Base-by-base conservation (phyloP, 2,329 filamentous ascomycete genomes). In the Fusarium nisikadoi region DNA sequence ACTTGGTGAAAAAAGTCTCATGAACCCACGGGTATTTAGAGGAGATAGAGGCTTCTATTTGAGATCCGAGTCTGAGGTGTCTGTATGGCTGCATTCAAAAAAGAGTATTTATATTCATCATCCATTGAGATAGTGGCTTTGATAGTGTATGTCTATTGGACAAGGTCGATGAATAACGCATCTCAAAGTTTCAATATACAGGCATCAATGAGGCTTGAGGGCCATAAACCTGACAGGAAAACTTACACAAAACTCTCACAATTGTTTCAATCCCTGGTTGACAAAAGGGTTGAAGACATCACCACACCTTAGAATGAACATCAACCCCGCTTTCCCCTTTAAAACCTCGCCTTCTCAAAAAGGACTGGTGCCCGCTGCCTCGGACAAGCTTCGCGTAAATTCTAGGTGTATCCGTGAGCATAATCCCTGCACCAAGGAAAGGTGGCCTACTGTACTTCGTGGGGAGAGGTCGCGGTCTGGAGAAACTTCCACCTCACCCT, bases 401-500 rank as follows among this genome's bases (percentile, higher is more conserved):
- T 75, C 71, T 67, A 74, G 64, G 68, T 72, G 76, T 73, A 67
- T 75, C 76, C 43, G 49, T 31, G 47, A 41, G 60, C 45, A 57
- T 46, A 66, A 69, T 62, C 77, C 73, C 68, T 75, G 73, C 70
- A 69, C 64, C 62, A 59, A 70, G 66, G 66, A 71, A 63, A 73
- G 69, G 68, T 72, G 70, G 67, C 72, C 70, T 71, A 70, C 70
- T 68, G 43, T 74, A 71, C 65, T 70, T 69, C 75, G 73, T 79
- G 75, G 76, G 77, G 78, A 76, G 75, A 76, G 71, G 45, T 53
- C 45, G 61, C 56, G 63, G 45, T 69, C 77, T 79, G 73, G 79
- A 79, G 77, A 81, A 82, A 79, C 81, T 83, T 83, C 81, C 80
- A 83, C 81, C 78, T 83, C 80, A 82, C 79, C 80, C 78, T 83